These are phyloP conservation scores for Kodamaea fukazawae DNA, from an alignment of 805 yeast species.

Conservation along the genomic window DNA sequence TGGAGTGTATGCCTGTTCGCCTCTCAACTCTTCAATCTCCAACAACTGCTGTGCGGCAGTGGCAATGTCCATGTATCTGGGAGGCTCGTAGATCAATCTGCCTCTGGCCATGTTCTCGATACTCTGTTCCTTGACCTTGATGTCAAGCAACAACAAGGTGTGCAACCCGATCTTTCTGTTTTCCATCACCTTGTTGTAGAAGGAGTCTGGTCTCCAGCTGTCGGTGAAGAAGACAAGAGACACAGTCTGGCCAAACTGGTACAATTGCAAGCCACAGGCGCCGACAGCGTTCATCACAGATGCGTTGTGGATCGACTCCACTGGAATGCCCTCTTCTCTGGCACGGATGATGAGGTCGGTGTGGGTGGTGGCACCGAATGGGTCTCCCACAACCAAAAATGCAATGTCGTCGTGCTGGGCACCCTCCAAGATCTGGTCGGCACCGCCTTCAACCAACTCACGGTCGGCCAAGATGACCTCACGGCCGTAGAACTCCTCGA, in stretches of 20 bases:
- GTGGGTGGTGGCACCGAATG: slow-evolving; percentile 97
- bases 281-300: slow-evolving; percentile 98
- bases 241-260: slow-evolving; percentile 96
- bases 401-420: slow-evolving; percentile 86
- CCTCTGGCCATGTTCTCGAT: slow-evolving; percentile 93
- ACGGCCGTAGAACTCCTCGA: slow-evolving; percentile 84
- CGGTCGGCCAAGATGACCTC: slow-evolving; percentile 88
- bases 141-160: slow-evolving; percentile 82
- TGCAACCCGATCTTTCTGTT: slow-evolving; percentile 89
- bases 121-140: slow-evolving; percentile 95
- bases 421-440: slow-evolving; percentile 74
- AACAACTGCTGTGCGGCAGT: slow-evolving; percentile 86
- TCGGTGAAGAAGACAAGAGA: slow-evolving; percentile 95
- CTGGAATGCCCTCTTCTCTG: slow-evolving; percentile 72
- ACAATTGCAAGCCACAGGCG: slow-evolving; percentile 92
- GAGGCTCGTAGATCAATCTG: slow-evolving; percentile 89
- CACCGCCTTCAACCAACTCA: slow-evolving; percentile 87
- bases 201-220: slow-evolving; percentile 93
- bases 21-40: slow-evolving; percentile 79
- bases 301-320: slow-evolving; percentile 89
- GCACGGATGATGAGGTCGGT: slow-evolving; percentile 93
- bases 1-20: slow-evolving; percentile 76
- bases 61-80: slow-evolving; percentile 89
- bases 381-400: slow-evolving; percentile 94
- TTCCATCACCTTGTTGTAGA: slow-evolving; percentile 85